Base-by-base conservation (phyloP, 106 monocot genomes). In the Dendrobium officinale region DNA sequence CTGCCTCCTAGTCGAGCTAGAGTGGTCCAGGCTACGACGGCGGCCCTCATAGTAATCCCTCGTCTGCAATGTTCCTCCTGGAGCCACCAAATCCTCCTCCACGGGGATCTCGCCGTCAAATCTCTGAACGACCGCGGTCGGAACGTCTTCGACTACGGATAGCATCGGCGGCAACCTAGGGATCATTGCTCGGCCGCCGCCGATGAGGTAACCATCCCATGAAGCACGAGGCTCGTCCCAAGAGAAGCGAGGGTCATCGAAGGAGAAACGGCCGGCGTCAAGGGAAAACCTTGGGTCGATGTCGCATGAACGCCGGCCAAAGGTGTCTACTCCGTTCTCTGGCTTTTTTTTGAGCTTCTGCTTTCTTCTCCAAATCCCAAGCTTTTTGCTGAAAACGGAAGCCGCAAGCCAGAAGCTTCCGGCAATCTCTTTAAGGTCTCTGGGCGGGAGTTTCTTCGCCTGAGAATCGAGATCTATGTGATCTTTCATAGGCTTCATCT, bases 191-290 rank as follows among this genome's bases (percentile, higher is more conserved):
- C 82, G 70, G 33, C 70, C 33, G 31, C 70, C 70, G 27, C 70
- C 19, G 33, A 79, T 49, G 76, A 76, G 76, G 87, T 86, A 81
- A 6, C 86, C 92, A 64, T 91, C 94, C 88, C 94, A 95, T 0
- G 90, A 95, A 5, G 91, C 94, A 22, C 91, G 81, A 0, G 90
- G 86, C 77, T 89, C 87, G 68, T 93, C 91, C 83, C 81, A 86
- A 31, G 92, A 95, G 77, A 78, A 84, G 17, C 91, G 77, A 1
- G 91, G 81, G 19, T 85, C 84, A 20, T 92, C 92, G 45, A 95
- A 83, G 48, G 90, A 95, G 72, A 88, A 66, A 8, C 88, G 84
- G 9, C 91, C 85, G 8, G 79, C 84, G 47, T 94, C 91, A 19
- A 94, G 82, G 22, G 91, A 94, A 82, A 91, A 89, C 40, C 88